These are phyloP conservation scores for Rhodosporidiobolus odoratus DNA, from an alignment of 768 basidiomycete genomes.

Conservation along the genomic window DNA sequence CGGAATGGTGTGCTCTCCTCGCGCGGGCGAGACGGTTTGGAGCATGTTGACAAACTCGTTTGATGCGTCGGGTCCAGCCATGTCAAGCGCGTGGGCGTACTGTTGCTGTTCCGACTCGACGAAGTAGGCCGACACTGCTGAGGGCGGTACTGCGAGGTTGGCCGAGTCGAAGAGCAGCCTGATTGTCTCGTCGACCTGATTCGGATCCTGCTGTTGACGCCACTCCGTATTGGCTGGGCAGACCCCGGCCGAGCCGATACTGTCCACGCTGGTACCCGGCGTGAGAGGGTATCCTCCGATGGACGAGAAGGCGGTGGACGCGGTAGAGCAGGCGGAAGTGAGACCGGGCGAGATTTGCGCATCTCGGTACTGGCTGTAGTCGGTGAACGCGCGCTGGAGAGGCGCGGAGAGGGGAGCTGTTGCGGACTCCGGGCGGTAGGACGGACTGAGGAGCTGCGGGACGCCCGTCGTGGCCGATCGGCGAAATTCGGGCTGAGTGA, in stretches of 20 bases:
- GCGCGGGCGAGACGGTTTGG: not conserved
- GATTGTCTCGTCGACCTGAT: constrained; percentile 21
- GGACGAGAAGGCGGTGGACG: constrained; percentile 16
- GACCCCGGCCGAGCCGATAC: constrained; percentile 7
- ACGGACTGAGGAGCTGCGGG: constrained; percentile 15
- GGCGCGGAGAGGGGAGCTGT: constrained; percentile 9
- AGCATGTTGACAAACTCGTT: not conserved
- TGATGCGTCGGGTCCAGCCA: not conserved
- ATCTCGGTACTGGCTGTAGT: constrained; percentile 15
- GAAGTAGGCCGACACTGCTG: not conserved
- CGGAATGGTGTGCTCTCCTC: not conserved
- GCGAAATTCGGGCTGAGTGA: not conserved
- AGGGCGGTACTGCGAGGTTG: constrained; percentile 1
- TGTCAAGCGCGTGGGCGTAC: not conserved
- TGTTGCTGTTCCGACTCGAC: not conserved
- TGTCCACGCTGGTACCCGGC: constrained; percentile 16
- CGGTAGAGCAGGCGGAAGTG: constrained; percentile 20
- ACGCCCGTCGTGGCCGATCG: constrained; percentile 18
- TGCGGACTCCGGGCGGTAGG: constrained; percentile 4
- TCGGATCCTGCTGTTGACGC: constrained; percentile 2
- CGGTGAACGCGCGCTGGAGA: constrained; percentile 1
- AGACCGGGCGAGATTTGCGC: constrained; percentile 14
- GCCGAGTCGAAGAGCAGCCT: constrained; percentile 18
- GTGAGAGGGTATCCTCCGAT: constrained; percentile 12
- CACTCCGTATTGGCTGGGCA: not conserved